Percentiles rank a stretch among this genome's conserved stretches.
Conservation (phyloP, 2,329 filamentous ascomycete genomes). For the Penicillium sp. region DNA sequence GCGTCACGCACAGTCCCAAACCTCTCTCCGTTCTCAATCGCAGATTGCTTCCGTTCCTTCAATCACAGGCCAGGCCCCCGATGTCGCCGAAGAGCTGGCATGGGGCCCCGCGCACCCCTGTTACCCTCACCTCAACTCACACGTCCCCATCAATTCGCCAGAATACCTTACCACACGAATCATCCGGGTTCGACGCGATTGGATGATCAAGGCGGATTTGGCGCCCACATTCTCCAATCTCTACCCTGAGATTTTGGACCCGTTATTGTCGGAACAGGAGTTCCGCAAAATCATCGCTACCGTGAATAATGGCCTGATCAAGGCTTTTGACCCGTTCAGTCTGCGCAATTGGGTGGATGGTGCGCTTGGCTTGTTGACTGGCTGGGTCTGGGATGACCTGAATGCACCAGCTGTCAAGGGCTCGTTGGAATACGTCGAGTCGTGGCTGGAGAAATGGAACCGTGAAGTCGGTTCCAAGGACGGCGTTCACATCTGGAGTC, state of each 20-base stretch:
- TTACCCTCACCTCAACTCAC: slow-evolving; percentile 88
- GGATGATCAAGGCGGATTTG: slow-evolving; percentile 84
- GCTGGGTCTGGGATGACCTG: slow-evolving; percentile 93
- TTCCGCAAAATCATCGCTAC: slow-evolving; percentile 80
- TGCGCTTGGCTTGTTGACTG: slow-evolving; percentile 75
- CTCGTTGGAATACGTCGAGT: slow-evolving; percentile 68
- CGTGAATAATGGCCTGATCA: slow-evolving; percentile 73
- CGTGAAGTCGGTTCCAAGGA: slow-evolving; percentile 58
- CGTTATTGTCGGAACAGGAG: slow-evolving; percentile 78
- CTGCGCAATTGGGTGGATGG: slow-evolving; percentile 77
- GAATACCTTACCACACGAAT: slow-evolving; percentile 79
- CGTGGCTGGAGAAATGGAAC: slow-evolving; percentile 88
- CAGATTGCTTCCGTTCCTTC: slow-evolving; percentile 42
- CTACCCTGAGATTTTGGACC: slow-evolving; percentile 93
- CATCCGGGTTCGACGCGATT: slow-evolving; percentile 88
- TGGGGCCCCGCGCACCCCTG: slow-evolving; percentile 96
- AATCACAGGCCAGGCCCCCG: slow-evolving; percentile 37
- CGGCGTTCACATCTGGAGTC: slow-evolving; percentile 71
- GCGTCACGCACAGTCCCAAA: slow-evolving; percentile 41
- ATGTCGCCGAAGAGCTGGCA: slow-evolving; percentile 68
- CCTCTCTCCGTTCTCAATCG: slow-evolving; percentile 42
- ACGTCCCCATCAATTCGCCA: slow-evolving; percentile 75
- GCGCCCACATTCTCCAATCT: slow-evolving; percentile 92
- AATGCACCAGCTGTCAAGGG: slow-evolving; percentile 75
- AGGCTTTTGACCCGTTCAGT: slow-evolving; percentile 77